Base-by-base conservation (phyloP, 345 rosid genomes). In the Citrus cavaleriei region DNA sequence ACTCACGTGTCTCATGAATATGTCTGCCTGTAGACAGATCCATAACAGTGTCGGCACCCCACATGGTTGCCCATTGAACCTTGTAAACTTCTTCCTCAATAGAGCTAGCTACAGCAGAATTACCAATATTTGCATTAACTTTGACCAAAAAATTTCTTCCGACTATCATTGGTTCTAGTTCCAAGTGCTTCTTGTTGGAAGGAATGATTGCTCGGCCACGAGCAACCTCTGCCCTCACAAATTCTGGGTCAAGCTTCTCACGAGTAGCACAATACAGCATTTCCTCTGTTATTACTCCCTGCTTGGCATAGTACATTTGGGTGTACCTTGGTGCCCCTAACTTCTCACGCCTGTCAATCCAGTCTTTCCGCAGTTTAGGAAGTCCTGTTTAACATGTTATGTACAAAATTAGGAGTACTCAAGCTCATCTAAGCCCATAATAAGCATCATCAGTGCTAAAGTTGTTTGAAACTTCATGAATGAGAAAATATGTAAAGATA, bases 61-160 rank as follows among this genome's bases (percentile, higher is more conserved):
- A 94, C 97, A 93, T 93, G 22, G 98, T 97, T 40, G 99, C 99
- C 99, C 99, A 97, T n/a, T 92, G 98, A 81, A 94, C 98, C 87
- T 97, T 97, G 67, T 94, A 94, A 58, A 97, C 98, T 86, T 97
- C 99, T 73, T 97, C 99, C 88, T 97, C 98, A 3, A 97, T 94
- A 40, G 98, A 94, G 82, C 99, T 94, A 5, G 92, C 99, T 73
- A 94, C 98, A 81, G 92, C 96, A 4, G 98, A 97, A 82, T 97
- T 97, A 73, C 98, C 99, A 28, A 97, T 97, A 71, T 97, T 97
- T 16, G 99, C 99, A 88, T 97, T 93, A 27, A 97, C 98, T 86
- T 97, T 94, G 34, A 97, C 99, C 89, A 97, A 84, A 77, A 97
- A 97, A 12, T 97, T 94, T 58, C 99, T 88, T 70, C 98, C 99